phyloP scores from a whole-genome alignment of 441 rosid genomes.

The Isatis lusitanica region DNA sequence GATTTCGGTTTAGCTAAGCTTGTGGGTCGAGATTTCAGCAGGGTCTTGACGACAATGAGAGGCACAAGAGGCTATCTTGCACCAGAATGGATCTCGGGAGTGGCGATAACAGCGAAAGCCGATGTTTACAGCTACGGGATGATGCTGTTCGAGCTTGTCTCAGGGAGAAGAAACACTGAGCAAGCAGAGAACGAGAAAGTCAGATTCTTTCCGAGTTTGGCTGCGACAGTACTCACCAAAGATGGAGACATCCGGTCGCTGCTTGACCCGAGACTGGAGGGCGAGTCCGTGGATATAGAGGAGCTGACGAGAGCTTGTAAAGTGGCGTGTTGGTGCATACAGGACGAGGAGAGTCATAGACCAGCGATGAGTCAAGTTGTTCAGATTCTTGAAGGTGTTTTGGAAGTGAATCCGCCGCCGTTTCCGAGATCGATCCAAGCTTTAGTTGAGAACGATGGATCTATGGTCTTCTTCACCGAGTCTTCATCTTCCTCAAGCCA shows the following conservation, averaged over 20 bases:
- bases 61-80: conserved; percentile 86
- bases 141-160: conserved; percentile 74
- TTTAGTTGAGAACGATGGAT: conserved; percentile 45
- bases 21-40: conserved; percentile 70
- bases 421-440: conserved; percentile 58
- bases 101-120: conserved; percentile 68
- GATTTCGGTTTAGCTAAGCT: conserved; percentile 85
- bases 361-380: conserved; percentile 80
- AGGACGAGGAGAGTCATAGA: conserved; percentile 62
- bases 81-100: conserved; percentile 82
- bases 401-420: conserved; percentile 53
- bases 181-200: conserved; percentile 45
- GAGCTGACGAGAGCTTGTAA: conserved; percentile 58
- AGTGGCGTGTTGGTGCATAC: conserved; percentile 80
- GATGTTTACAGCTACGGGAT: conserved; percentile 87
- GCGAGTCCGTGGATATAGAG: conserved; percentile 40
- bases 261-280: conserved; percentile 52
- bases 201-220: conserved; percentile 59
- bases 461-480: conserved; percentile 57
- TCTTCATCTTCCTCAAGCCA: conserved; percentile 39
- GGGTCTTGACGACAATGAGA: conserved; percentile 76
- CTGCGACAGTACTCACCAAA: conserved; percentile 43
- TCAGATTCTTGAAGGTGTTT: conserved; percentile 73
- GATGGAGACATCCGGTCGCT: conserved; percentile 51
- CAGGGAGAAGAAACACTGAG: conserved; percentile 69